Evolutionary conservation across 1,284 basidiomycete genomes (phyloP).

Genomic region (Pseudozyma pruni): DNA sequence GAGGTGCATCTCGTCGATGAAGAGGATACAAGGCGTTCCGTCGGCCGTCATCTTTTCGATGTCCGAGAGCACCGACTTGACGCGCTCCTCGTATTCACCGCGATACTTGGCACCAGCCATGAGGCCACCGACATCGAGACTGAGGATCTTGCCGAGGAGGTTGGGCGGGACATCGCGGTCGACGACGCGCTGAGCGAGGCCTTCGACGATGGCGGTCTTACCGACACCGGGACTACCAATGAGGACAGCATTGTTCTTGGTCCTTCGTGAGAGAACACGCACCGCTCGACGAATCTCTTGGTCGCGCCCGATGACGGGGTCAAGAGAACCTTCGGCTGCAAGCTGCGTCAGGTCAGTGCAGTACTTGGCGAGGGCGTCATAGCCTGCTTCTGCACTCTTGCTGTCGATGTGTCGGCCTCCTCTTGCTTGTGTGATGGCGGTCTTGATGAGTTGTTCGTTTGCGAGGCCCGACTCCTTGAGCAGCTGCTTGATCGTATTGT

Average conservation of each 20-base stretch:
- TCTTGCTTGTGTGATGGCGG: conserved; percentile 80
- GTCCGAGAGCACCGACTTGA: conserved; percentile 89
- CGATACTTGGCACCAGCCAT: conserved; percentile 97
- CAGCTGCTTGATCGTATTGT: conserved; percentile 75
- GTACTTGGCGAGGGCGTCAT: conserved; percentile 68
- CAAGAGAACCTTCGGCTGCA: conserved; percentile 71
- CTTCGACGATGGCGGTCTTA: conserved; percentile 84
- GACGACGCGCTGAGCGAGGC: conserved; percentile 93
- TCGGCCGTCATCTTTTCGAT: conserved; percentile 89
- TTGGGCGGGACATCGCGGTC: conserved; percentile 93
- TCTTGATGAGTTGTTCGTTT: conserved; percentile 77
- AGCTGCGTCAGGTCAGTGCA: conserved; percentile 73
- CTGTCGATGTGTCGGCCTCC: conserved; percentile 84
- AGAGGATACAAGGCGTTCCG: conserved; percentile 86
- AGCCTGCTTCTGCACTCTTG: conserved; percentile 73
- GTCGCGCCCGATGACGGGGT: conserved; percentile 72
- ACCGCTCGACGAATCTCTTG: conserved; percentile 66
- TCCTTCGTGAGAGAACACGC: conserved; percentile 71
- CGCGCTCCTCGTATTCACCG: conserved; percentile 96
- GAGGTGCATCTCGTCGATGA: conserved; percentile 82
- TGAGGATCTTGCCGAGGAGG: conserved; percentile 81
- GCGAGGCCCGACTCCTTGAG: conserved; percentile 81
- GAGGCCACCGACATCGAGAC: conserved; percentile 89
- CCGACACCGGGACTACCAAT: conserved; percentile 74
- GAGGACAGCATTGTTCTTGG: conserved; percentile 91